Percentiles rank a stretch among this genome's conserved stretches.
These are phyloP conservation scores for Botrytis galanthina DNA, from an alignment of 2,329 filamentous ascomycete genomes.

Conservation along the genomic window DNA sequence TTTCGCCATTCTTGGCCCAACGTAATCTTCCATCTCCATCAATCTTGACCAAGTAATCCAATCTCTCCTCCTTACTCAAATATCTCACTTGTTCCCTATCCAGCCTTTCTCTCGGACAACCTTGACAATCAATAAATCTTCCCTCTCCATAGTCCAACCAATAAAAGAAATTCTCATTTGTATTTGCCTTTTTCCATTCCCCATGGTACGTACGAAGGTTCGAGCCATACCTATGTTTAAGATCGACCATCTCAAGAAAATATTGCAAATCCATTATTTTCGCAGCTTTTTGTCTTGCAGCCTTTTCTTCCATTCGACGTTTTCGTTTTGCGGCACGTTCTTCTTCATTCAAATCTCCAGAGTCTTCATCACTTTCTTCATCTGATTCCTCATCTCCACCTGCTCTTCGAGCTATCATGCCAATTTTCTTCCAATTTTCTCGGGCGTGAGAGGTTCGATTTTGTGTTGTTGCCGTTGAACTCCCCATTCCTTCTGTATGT, in stretches of 20 bases:
- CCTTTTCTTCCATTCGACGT: conserved; percentile 50
- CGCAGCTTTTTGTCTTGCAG: conserved; percentile 61
- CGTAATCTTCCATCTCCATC: conserved; percentile 73
- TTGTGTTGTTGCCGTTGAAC: not conserved
- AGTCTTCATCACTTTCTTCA: conserved; percentile 25
- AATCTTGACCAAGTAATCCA: conserved; percentile 76
- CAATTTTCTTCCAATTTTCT: conserved; percentile 73
- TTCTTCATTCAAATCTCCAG: conserved; percentile 36
- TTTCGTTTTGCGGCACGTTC: conserved; percentile 43
- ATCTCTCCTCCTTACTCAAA: conserved; percentile 75
- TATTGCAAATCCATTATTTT: conserved; percentile 84
- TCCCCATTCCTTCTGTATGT: conserved; percentile 21
- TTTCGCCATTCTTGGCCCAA: conserved; percentile 79
- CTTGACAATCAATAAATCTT: conserved; percentile 63
- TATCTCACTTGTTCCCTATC: conserved; percentile 82
- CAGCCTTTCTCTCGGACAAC: conserved; percentile 70
- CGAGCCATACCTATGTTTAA: conserved; percentile 67
- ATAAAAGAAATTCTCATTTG: conserved; percentile 87
- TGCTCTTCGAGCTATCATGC: conserved; percentile 68
- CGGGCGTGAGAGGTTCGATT: conserved; percentile 45
- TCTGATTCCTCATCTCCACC: conserved; percentile 59
- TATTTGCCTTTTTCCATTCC: conserved; percentile 75
- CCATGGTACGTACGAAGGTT: conserved; percentile 80
- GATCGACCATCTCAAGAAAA: conserved; percentile 79
- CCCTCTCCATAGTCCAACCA: conserved; percentile 87